Conservation (phyloP, 768 basidiomycete species). For the Tylopilus vinaceipallidus region DNA sequence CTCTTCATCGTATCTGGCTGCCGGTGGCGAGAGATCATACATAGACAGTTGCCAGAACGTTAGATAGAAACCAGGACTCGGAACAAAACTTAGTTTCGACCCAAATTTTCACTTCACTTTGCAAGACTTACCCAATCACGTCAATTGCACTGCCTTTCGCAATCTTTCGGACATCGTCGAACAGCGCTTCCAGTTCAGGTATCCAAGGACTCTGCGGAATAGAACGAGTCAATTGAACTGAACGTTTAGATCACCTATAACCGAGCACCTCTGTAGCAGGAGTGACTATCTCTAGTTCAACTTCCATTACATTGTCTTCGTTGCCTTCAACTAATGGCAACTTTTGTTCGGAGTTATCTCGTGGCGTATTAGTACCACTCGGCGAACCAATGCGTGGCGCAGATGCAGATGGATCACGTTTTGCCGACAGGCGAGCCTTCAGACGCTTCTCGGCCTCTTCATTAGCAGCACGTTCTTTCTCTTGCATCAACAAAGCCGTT, state of each 20-base stretch:
- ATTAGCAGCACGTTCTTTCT: slow-evolving; percentile 64
- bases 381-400: slow-evolving; percentile 67
- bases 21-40: slow-evolving; percentile 82
- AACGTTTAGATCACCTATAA: slow-evolving; percentile 1
- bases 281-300: slow-evolving; percentile 36
- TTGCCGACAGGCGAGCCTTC: slow-evolving; percentile 72
- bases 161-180: slow-evolving; percentile 72
- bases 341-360: slow-evolving; percentile 27
- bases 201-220: slow-evolving; percentile 69
- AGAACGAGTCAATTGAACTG: slow-evolving; percentile 6
- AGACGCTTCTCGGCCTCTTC: slow-evolving; percentile 80
- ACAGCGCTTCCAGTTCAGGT: slow-evolving; percentile 65
- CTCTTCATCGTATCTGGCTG: slow-evolving; percentile 77
- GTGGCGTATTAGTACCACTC: slow-evolving; percentile 32
- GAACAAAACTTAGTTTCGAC: slow-evolving; percentile 3
- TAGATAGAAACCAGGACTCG: slow-evolving; percentile 86
- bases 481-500: slow-evolving; percentile 60
- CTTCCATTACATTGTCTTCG: slow-evolving; percentile 55
- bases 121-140: slow-evolving; percentile 63
- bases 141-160: slow-evolving; percentile 64
- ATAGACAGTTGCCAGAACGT: slow-evolving; percentile 97
- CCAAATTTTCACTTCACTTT: slow-evolving; percentile 2
- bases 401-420: slow-evolving; percentile 61
- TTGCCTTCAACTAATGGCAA: slow-evolving; percentile 30
- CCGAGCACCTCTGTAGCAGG: slow-evolving; percentile 26